Evolutionary conservation across 164 flowering plant genomes (phyloP), one percentile per base, ranked within the genome.

Genomic region (Sedum album): DNA sequence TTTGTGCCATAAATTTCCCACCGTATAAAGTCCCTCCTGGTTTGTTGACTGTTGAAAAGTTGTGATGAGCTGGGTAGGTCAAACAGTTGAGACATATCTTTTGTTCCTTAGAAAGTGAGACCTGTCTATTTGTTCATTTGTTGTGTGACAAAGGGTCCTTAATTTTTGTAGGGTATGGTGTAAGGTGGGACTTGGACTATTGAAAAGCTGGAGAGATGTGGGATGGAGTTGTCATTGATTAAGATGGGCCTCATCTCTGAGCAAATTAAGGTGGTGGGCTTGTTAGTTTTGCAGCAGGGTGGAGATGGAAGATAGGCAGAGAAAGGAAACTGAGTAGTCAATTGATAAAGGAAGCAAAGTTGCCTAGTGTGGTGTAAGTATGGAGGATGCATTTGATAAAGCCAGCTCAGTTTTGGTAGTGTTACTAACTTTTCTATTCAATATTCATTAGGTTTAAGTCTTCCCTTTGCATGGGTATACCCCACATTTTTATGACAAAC

Each of bases 11-110:
- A 33, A 57, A 33, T 28, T 57, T 57, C 62, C 62, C 62, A 57
- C 33, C 5, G 23, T 53, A 53, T 21, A 28, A 57, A 57, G 20
- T 28, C 62, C 20, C 20, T 57, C 62, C 26, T 57, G 31, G 62
- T 57, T 57, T 57, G 33, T 57, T 57, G 62, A 57, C 62, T 57
- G 62, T 28, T 11, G 62, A 26, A 57, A 57, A 57, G 57, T 48
- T 11, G 6, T 25, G 25, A 18, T 55, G 60, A 55, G 31, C 30
- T 55, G 15, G 60, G 60, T 9, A 28, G 62, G 62, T 57, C 62
- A 57, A 57, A 57, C 62, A 57, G 62, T 57, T 57, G 62, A 57
- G 62, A 57, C 62, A 57, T 57, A 13, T 57, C 62, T 57, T 28
- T 57, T 28, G 35, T 57, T 57, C 62, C 62, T 57, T 3, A 57